These are phyloP conservation scores for Pyrus pyrifolia DNA, from an alignment of 306 rosid genomes.

Conservation along the genomic window DNA sequence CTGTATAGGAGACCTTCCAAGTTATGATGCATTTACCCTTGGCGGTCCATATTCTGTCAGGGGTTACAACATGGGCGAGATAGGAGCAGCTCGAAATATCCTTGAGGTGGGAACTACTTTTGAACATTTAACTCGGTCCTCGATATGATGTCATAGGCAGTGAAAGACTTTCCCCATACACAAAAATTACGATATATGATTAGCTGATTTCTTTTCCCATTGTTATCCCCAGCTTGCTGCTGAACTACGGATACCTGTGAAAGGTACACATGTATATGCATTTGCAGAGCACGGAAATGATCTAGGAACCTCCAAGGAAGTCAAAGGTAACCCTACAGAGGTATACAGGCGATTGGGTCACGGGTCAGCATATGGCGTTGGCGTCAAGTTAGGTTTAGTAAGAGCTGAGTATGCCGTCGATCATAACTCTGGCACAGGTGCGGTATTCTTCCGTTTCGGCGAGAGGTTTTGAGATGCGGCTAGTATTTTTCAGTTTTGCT, in stretches of 20 bases:
- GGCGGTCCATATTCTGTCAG: constrained; percentile 99
- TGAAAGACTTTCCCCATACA: background rate
- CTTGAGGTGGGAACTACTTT: constrained; percentile 58
- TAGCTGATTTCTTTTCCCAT: constrained; percentile 2
- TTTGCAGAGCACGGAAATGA: constrained; percentile 94
- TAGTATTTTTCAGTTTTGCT: constrained; percentile 14
- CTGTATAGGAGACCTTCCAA: constrained; percentile 97
- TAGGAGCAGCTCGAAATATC: constrained; percentile 89
- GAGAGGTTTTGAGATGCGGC: constrained; percentile 67
- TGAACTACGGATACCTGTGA: constrained; percentile 77
- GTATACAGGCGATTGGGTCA: constrained; percentile 85
- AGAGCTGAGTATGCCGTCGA: constrained; percentile 92
- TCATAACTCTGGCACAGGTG: constrained; percentile 90
- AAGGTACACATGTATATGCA: constrained; percentile 72
- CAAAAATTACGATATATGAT: background rate
- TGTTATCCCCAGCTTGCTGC: constrained; percentile 70
- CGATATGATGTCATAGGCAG: background rate
- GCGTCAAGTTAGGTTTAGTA: constrained; percentile 77
- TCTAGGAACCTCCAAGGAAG: constrained; percentile 83
- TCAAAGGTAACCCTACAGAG: constrained; percentile 93
- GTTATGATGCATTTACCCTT: constrained; percentile 92
- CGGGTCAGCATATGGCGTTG: constrained; percentile 85
- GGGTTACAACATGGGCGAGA: constrained; percentile 97
- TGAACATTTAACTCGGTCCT: background rate
- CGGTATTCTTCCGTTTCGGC: constrained; percentile 89